phyloP scores from a whole-genome alignment of 1,284 basidiomycete species.

The Cryptococcus sp. region DNA sequence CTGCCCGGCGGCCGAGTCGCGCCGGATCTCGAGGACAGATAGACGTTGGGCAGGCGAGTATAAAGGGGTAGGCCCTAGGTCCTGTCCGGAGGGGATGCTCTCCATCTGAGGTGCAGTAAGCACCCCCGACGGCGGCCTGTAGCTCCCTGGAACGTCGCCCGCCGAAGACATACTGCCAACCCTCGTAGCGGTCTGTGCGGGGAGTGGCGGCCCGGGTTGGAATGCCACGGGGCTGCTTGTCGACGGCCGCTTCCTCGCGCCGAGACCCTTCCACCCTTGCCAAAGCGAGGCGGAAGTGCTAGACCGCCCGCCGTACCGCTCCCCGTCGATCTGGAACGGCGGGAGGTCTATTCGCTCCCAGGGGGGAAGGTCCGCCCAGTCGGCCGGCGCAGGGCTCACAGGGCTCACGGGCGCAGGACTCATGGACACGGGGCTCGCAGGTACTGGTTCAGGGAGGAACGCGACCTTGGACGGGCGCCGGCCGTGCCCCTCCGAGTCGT shows the following conservation, averaged over 20 bases:
- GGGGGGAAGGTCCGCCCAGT: conserved; percentile 34
- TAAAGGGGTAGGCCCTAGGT: not conserved
- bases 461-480: too few relatives aligned
- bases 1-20: too few relatives aligned
- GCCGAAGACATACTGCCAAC: conserved; percentile 1
- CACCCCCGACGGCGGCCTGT: too few relatives aligned
- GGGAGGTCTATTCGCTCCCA: conserved; percentile 50
- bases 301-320: conserved; percentile 38
- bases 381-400: too few relatives aligned
- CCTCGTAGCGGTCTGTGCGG: conserved; percentile 2
- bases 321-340: conserved; percentile 46
- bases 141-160: not conserved
- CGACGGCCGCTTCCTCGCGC: conserved; percentile 23
- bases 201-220: not conserved
- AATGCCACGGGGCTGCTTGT: conserved; percentile 13
- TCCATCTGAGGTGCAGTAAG: not conserved
- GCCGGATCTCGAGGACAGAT: not conserved
- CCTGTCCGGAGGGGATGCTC: not conserved
- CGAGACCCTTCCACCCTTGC: conserved; percentile 41
- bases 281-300: conserved; percentile 19
- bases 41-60: not conserved
- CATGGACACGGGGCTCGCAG: too few relatives aligned
- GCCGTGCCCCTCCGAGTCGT: too few relatives aligned
- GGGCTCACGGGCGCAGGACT: too few relatives aligned
- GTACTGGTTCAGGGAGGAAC: too few relatives aligned